phyloP scores from a whole-genome alignment of 192 early-diverging fungal species.

The Mortierella hygrophila region DNA sequence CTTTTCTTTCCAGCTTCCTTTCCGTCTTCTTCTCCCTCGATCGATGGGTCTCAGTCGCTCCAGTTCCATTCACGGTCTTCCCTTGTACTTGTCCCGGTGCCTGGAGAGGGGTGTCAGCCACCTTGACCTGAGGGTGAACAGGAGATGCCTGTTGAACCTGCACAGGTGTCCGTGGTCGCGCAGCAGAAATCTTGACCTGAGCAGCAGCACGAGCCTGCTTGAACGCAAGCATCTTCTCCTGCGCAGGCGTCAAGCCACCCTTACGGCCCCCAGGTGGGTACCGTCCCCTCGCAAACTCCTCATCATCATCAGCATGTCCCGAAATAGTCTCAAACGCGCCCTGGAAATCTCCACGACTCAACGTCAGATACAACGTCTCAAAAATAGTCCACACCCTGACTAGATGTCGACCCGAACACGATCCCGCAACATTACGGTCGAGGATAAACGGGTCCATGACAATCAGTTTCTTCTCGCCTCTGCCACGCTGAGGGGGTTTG shows the following conservation, averaged over 20 bases:
- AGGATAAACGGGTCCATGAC: slow-evolving; percentile 52
- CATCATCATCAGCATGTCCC: neutral
- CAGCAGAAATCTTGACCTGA: neutral
- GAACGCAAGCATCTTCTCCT: neutral
- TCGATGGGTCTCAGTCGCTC: slow-evolving; percentile 2
- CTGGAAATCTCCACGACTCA: slow-evolving; percentile 29
- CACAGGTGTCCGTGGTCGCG: neutral
- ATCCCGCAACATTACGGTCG: slow-evolving; percentile 37
- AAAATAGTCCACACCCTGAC: slow-evolving; percentile 34
- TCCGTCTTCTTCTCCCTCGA: slow-evolving; percentile 21
- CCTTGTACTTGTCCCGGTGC: neutral
- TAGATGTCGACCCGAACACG: slow-evolving; percentile 25
- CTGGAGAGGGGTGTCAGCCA: neutral
- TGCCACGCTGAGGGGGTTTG: neutral
- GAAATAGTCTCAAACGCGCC: slow-evolving; percentile 25
- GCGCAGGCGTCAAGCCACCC: neutral
- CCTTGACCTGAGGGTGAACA: neutral
- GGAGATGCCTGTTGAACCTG: neutral
- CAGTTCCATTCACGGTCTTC: neutral
- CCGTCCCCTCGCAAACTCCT: neutral
- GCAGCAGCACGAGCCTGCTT: neutral
- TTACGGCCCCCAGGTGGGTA: neutral
- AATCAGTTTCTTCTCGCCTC: slow-evolving; percentile 41
- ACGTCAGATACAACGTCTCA: slow-evolving; percentile 26
- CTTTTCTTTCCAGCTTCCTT: slow-evolving; percentile 16